These are phyloP conservation scores for Xylariaceae sp. DNA, from an alignment of 2,329 filamentous ascomycete genomes.

Conservation along the genomic window DNA sequence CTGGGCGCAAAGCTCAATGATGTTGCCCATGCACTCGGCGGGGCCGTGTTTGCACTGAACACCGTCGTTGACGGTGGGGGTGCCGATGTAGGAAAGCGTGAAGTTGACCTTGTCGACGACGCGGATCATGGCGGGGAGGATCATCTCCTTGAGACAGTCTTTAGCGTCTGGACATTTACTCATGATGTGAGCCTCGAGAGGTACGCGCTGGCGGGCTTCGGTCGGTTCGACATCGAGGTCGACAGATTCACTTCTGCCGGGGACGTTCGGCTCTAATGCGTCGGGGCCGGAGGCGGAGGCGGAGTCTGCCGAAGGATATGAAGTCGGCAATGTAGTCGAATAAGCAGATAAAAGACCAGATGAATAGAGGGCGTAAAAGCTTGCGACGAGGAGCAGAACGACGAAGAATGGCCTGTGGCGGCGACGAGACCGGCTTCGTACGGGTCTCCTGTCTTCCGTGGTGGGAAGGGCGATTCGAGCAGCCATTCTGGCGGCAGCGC, in stretches of 20 bases:
- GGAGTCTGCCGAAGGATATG: not conserved
- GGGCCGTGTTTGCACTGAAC: constrained; percentile 88
- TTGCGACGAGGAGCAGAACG: constrained; percentile 17
- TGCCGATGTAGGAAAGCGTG: constrained; percentile 83
- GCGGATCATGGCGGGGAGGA: constrained; percentile 82
- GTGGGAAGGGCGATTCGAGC: constrained; percentile 27
- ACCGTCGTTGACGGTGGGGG: constrained; percentile 72
- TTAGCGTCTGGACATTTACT: constrained; percentile 91
- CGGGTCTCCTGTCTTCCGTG: constrained; percentile 27
- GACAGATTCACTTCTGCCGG: constrained; percentile 2
- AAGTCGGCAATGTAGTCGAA: constrained; percentile 8
- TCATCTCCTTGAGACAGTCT: constrained; percentile 74
- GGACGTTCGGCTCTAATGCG: not conserved
- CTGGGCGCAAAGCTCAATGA: constrained; percentile 86
- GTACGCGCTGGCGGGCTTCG: constrained; percentile 48
- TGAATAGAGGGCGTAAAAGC: constrained; percentile 22
- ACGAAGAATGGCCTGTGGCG: constrained; percentile 24
- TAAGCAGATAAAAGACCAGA: constrained; percentile 18
- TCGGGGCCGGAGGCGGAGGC: not conserved
- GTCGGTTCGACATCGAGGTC: constrained; percentile 11
- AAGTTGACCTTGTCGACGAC: constrained; percentile 85
- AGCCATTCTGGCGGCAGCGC: constrained; percentile 20
- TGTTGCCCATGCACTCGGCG: constrained; percentile 86
- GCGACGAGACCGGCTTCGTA: constrained; percentile 21
- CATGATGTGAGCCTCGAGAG: constrained; percentile 93